A percentile compares a stretch with the other conserved stretches of the same genome.
phyloP scores from a whole-genome alignment of 169 alveolate species.

The Blepharisma undulans region DNA sequence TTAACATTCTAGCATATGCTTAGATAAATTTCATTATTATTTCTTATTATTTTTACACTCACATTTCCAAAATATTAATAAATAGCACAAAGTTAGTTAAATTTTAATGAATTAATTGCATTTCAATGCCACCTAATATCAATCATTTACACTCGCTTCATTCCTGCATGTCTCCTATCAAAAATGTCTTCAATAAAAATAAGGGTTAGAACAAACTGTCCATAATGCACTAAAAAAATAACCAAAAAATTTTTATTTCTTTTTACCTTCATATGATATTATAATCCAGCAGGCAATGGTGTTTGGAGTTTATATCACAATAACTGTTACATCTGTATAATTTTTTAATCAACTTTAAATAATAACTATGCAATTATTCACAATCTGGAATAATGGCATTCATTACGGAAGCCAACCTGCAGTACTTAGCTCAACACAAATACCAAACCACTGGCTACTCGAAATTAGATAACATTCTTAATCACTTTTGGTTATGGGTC shows the following conservation, averaged over 20 bases:
- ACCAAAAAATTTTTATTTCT: background rate
- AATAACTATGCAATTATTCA: background rate
- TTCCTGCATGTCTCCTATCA: background rate
- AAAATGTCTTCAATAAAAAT: background rate
- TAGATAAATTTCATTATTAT: no score
- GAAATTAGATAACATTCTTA: background rate
- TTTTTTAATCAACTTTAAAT: no score
- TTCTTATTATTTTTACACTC: background rate
- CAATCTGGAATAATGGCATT: background rate
- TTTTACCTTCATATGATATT: background rate
- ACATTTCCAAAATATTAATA: background rate
- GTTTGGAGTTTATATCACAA: background rate
- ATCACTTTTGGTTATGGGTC: background rate
- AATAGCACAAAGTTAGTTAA: background rate
- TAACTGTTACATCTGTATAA: background rate
- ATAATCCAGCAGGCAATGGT: background rate
- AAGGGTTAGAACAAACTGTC: background rate
- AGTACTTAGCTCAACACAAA: conserved; percentile 18
- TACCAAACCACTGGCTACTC: conserved; percentile 32
- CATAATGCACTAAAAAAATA: background rate
- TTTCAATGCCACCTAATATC: background rate
- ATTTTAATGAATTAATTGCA: background rate
- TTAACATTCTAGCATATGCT: no score
- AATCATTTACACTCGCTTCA: background rate
- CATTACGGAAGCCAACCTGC: background rate